These are phyloP conservation scores for Eugenia klotzschiana DNA, from an alignment of 441 rosid genomes.

Conservation along the genomic window DNA sequence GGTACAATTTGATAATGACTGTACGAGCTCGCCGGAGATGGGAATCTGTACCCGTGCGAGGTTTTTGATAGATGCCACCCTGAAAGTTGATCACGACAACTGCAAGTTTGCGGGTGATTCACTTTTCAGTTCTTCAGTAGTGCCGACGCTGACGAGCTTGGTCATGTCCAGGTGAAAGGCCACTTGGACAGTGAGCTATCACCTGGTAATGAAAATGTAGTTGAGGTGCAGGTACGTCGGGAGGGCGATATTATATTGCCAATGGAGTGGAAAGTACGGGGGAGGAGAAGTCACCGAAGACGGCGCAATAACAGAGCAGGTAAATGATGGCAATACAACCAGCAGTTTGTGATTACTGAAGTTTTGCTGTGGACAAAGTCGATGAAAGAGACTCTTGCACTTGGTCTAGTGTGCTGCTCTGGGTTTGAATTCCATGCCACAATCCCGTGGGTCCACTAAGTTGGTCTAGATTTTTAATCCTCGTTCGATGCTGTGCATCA, in stretches of 20 bases:
- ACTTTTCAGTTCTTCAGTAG: conserved; percentile 28
- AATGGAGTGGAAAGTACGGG: background rate
- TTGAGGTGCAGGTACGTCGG: background rate
- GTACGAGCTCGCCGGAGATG: background rate
- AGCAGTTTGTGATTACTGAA: background rate
- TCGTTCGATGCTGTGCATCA: conserved; percentile 10
- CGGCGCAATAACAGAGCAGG: background rate
- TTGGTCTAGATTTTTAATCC: background rate
- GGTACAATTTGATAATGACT: conserved; percentile 6
- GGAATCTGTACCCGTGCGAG: conserved; percentile 3
- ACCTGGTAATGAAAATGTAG: background rate
- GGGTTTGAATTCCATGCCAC: background rate
- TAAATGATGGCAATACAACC: background rate
- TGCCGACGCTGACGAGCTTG: conserved; percentile 34
- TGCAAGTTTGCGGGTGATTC: conserved; percentile 48
- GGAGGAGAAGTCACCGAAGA: background rate
- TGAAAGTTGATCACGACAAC: conserved; percentile 47
- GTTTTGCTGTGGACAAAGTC: background rate
- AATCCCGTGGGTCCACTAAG: background rate
- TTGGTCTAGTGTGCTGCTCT: background rate
- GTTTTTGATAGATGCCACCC: conserved; percentile 13
- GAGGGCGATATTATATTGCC: background rate
- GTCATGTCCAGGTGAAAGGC: conserved; percentile 46
- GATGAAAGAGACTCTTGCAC: background rate
- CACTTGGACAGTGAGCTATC: background rate